Evolutionary conservation across 352 stramenopile genomes (phyloP).

Genomic region (Globisporangium spiculum): DNA sequence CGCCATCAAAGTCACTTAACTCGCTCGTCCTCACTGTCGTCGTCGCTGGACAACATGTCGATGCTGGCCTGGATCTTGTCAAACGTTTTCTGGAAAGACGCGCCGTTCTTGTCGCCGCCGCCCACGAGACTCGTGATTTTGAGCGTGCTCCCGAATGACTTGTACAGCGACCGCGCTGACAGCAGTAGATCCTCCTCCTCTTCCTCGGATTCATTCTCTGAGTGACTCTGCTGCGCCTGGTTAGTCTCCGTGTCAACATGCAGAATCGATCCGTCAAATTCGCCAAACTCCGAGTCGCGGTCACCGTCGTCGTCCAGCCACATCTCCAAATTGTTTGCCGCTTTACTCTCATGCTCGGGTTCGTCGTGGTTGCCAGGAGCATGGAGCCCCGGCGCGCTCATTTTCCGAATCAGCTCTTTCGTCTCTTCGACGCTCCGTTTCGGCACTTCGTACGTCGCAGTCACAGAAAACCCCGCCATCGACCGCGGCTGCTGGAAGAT

Average conservation of each 20-base stretch:
- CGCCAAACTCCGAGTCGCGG: slow-evolving; percentile 13
- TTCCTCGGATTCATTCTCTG: neutral
- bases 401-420: slow-evolving; percentile 19
- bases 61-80: slow-evolving; percentile 60
- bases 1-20: neutral
- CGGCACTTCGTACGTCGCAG: slow-evolving; percentile 20
- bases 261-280: slow-evolving; percentile 29
- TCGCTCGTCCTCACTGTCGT: slow-evolving; percentile 28
- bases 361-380: slow-evolving; percentile 8
- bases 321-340: neutral
- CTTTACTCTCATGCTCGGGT: slow-evolving; percentile 18
- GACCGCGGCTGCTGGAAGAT: slow-evolving; percentile 12
- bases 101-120: slow-evolving; percentile 26
- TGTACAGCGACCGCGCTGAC: slow-evolving; percentile 41
- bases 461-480: slow-evolving; percentile 14
- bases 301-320: slow-evolving; percentile 5
- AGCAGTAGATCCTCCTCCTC: slow-evolving; percentile 39
- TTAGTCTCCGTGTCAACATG: slow-evolving; percentile 1
- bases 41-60: slow-evolving; percentile 52
- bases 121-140: slow-evolving; percentile 44
- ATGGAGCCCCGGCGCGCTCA: slow-evolving; percentile 6
- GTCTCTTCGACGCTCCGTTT: slow-evolving; percentile 10
- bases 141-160: slow-evolving; percentile 44
- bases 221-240: neutral
- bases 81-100: slow-evolving; percentile 52